Evolutionary conservation across 129 eudicot genomes (phyloP), one percentile per base, ranked within the genome.

Genomic region (Saposhnikovia divaricata): DNA sequence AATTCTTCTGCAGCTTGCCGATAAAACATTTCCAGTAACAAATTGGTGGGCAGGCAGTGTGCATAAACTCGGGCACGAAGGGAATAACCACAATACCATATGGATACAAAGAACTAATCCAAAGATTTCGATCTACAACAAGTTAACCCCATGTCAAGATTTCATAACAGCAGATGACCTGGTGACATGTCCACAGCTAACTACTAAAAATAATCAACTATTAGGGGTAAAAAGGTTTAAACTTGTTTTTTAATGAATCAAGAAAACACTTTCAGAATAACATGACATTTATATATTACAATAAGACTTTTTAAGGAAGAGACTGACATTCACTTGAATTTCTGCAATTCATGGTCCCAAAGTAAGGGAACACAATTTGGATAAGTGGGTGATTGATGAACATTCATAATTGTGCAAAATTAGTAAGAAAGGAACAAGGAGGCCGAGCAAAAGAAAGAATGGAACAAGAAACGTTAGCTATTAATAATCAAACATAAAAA

Each of bases 21-120:
- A 68, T 23, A 51, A 50, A 18, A 43, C 43, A 15, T 70, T 73
- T 69, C 40, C 42, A 5, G 81, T 51, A 69, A 69, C 28, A 66
- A 80, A n/a, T 5, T 28, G 39, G 43, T 16, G 45, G 31, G 4
- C 11, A 19, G 79, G 80, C 37, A 45, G 46, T 75, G 51, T 31
- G 48, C 9, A 25, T 75, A 63, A 59, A 72, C 76, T 81, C 68
- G 10, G 68, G 53, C 69, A 75, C 40, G 80, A 81, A 14, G 84
- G 80, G n/a, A 45, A 50, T 31, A 75, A 74, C 84, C 63, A 77
- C 80, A 81, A 72, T 77, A 81, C 84, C 84, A 81, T 81, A 51
- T 63, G 84, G 38, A 81, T 28, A 45, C 25, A 59, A 34, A 46
- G 21, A 73, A 23, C 79, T 45, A 21, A 59, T 45, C 72, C 48